phyloP scores from a whole-genome alignment of 257 asterid species.

The Lycium barbarum region DNA sequence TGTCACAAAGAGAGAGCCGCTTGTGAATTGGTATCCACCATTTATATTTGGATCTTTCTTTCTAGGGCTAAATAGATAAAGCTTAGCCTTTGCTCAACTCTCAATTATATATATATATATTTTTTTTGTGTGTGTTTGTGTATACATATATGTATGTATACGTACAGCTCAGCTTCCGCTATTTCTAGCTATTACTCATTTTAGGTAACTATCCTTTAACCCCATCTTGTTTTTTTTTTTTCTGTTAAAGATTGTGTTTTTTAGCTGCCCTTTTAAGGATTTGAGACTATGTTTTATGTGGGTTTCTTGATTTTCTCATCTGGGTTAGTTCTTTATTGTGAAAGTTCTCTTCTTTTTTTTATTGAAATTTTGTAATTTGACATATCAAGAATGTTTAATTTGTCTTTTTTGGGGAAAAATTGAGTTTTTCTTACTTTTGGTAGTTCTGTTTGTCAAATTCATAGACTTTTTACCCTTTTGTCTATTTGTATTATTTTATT shows the following conservation, averaged over 20 bases:
- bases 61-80: no score
- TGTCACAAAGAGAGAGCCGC: no score
- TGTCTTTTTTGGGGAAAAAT: not conserved
- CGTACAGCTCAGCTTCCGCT: not conserved
- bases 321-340: not conserved
- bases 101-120: not conserved
- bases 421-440: not conserved
- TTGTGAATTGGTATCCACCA: no score
- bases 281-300: not conserved
- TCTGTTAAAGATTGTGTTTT: not conserved
- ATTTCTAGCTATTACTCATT: not conserved
- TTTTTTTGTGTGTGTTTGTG: no score
- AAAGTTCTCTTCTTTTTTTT: not conserved
- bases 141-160: not conserved
- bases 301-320: not conserved
- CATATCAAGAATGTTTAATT: no score
- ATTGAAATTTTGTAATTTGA: no score
- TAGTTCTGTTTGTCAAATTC: not conserved
- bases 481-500: no score
- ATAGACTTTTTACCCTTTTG: not conserved
- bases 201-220: not conserved
- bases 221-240: not conserved
- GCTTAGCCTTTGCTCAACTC: slow-evolving; percentile 18
- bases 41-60: no score
- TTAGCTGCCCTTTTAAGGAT: slow-evolving; percentile 2